Base-by-base conservation (phyloP, 2,329 filamentous ascomycete species). In the Xylaria hypoxylon region DNA sequence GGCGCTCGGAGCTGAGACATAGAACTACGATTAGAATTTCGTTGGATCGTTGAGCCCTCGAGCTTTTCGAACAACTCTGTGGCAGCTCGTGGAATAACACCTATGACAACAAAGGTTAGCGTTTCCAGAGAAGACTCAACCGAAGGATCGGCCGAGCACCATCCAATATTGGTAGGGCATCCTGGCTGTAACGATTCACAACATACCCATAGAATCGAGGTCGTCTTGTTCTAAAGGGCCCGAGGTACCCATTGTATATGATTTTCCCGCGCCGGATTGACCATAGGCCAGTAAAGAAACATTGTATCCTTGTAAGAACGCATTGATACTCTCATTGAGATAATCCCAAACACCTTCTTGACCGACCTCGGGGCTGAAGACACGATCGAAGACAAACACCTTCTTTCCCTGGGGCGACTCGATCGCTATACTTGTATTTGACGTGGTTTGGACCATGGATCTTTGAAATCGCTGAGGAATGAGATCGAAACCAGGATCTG, bases 221-320 rank as follows among this genome's bases (percentile, higher is more conserved):
- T 95, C 86, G 28, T 83, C 85, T 75, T 96, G 91, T 75, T 97
- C 94, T 24, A 80, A 80, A 1, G 94, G 93, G 4, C 94, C 94
- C 0, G 95, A 94, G 0, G 96, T 99, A 64, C 96, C 96, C 96
- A 99, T 99, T 0, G 96, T 99, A 78, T 97, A 98, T 2, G 95
- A 98, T 82, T 99, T 99, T 73, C 96, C 96, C 11, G 96, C 94
- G 63, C 96, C 96, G 31, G 96, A 99, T 83, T 99, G 96, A 71
- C 96, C 96, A 76, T 99, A 99, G 53, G 96, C 96, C 74, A 99
- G 84, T 56, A 99, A 89, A 3, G 96, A 99, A 65, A 99, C 96
- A 87, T 99, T 99, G 86, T 98, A 99, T 61, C 96, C 96, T 77
- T 97, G 93, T 1, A 96, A 84, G 74, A 99, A 99, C 2, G 94